A percentile compares a stretch with the other conserved stretches of the same genome.
phyloP scores from a whole-genome alignment of 805 yeast species.

The Yarrowia sp. region DNA sequence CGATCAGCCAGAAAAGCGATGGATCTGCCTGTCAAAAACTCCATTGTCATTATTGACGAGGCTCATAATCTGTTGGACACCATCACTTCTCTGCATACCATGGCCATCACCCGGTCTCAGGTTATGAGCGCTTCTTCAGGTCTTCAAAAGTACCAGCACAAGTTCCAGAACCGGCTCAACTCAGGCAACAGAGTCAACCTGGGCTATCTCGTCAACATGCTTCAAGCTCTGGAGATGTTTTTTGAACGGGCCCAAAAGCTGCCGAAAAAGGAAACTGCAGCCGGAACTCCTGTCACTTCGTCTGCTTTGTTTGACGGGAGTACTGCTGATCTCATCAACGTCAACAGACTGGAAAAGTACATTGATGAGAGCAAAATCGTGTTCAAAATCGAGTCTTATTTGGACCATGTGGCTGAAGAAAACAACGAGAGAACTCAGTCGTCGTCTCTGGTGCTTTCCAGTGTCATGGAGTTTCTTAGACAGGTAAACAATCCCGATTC shows the following conservation, averaged over 20 bases:
- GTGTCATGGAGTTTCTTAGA: slow-evolving; percentile 59
- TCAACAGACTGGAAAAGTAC: slow-evolving; percentile 63
- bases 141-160: slow-evolving; percentile 52
- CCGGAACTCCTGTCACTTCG: slow-evolving; percentile 55
- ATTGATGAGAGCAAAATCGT: slow-evolving; percentile 70
- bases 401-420: slow-evolving; percentile 33
- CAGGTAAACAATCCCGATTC: slow-evolving; percentile 67
- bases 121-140: slow-evolving; percentile 47
- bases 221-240: slow-evolving; percentile 55
- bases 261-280: slow-evolving; percentile 36
- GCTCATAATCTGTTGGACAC: slow-evolving; percentile 87
- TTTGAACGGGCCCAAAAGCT: slow-evolving; percentile 37
- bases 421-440: slow-evolving; percentile 24
- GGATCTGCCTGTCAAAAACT: slow-evolving; percentile 54
- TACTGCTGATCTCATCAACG: slow-evolving; percentile 67
- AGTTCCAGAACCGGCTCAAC: slow-evolving; percentile 62
- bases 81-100: slow-evolving; percentile 64
- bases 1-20: slow-evolving; percentile 56
- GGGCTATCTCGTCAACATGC: slow-evolving; percentile 55
- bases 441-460: slow-evolving; percentile 58
- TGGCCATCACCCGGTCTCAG: slow-evolving; percentile 51
- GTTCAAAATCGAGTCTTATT: slow-evolving; percentile 72
- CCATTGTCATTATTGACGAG: slow-evolving; percentile 81
- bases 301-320: slow-evolving; percentile 54
- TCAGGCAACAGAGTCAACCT: slow-evolving; percentile 58